These are phyloP conservation scores for Penicillium sp. DNA, from an alignment of 2,329 filamentous ascomycete species.

Conservation along the genomic window DNA sequence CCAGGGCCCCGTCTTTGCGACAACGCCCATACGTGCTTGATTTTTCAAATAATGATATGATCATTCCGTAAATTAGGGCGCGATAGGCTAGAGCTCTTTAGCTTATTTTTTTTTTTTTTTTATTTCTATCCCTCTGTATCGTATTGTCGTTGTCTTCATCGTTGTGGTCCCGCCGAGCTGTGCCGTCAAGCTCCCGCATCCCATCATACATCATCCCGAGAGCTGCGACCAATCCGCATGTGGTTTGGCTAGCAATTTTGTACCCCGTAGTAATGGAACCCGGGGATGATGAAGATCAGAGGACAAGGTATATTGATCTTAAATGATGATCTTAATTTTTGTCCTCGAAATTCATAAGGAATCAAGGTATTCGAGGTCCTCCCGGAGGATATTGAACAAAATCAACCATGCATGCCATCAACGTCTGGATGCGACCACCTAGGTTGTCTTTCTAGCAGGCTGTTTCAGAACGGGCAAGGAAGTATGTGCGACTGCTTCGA, in stretches of 20 bases:
- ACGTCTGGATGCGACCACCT: too few species aligned
- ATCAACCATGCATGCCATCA: too few species aligned
- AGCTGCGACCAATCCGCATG: conserved; percentile 23
- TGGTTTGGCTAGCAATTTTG: too few species aligned
- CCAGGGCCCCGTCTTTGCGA: background rate
- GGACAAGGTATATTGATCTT: background rate
- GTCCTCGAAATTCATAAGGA: background rate
- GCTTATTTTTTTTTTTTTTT: background rate
- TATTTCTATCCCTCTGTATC: background rate
- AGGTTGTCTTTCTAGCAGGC: too few species aligned
- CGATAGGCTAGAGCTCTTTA: background rate
- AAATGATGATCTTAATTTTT: background rate
- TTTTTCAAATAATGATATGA: background rate
- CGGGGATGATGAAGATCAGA: background rate
- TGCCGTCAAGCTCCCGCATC: conserved; percentile 5
- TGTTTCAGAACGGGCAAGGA: too few species aligned
- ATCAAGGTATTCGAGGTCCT: background rate
- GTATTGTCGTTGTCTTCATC: background rate
- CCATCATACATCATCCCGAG: conserved; percentile 14
- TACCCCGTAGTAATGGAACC: too few species aligned
- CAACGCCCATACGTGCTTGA: background rate
- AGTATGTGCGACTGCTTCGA: too few species aligned
- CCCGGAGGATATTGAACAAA: too few species aligned
- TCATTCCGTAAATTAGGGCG: background rate
- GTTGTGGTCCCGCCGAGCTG: background rate